These are phyloP conservation scores for Ogataea parapolymorpha DNA, from an alignment of 805 yeast species.

Conservation along the genomic window DNA sequence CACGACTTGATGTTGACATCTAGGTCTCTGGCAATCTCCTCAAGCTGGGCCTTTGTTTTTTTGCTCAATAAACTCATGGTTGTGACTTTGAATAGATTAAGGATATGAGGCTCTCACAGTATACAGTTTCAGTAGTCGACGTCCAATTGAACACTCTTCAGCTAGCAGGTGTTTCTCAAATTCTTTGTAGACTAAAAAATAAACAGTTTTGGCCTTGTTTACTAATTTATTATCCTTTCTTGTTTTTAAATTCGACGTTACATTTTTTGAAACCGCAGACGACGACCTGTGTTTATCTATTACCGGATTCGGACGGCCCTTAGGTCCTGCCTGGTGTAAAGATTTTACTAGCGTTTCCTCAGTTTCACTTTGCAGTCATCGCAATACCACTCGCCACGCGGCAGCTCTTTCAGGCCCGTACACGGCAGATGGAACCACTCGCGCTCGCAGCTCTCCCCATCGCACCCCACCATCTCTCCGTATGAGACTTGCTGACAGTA, in stretches of 20 bases:
- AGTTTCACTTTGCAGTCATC: conserved; percentile 50
- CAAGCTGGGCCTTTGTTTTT: conserved; percentile 32
- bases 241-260: conserved; percentile 10
- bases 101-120: too few relatives aligned
- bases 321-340: neutral
- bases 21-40: conserved; percentile 31
- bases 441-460: conserved; percentile 84
- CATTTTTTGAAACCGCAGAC: conserved; percentile 9
- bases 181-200: neutral
- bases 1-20: conserved; percentile 22
- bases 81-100: neutral
- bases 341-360: conserved; percentile 6
- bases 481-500: conserved; percentile 96
- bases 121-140: neutral
- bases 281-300: conserved; percentile 20
- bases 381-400: conserved; percentile 83
- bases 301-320: conserved; percentile 5
- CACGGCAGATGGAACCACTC: conserved; percentile 98
- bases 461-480: conserved; percentile 99
- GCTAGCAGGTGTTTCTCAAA: neutral
- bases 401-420: conserved; percentile 80
- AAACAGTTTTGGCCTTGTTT: conserved; percentile 1
- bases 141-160: conserved; percentile 2
- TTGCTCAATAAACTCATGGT: conserved; percentile 23
- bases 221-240: conserved; percentile 7